Conservation (phyloP, 805 yeast species). For the Starmerella bombicola region DNA sequence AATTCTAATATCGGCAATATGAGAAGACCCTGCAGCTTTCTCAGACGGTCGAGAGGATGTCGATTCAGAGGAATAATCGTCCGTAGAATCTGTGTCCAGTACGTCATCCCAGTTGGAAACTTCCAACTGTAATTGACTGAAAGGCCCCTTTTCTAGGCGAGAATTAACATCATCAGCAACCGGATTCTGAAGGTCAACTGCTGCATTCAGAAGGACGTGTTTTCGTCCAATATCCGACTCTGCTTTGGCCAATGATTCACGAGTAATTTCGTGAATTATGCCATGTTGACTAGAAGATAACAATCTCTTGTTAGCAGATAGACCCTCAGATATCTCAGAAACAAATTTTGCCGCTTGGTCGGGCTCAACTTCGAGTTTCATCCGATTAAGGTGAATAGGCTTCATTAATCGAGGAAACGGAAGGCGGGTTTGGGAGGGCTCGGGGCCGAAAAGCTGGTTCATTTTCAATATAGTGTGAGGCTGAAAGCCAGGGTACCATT, state of each 20-base stretch:
- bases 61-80: conserved; percentile 35
- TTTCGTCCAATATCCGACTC: conserved; percentile 10
- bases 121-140: conserved; percentile 16
- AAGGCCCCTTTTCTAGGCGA: neutral
- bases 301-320: neutral
- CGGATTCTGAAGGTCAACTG: neutral
- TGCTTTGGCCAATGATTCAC: neutral
- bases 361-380: conserved; percentile 47
- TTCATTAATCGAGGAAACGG: conserved; percentile 34
- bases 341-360: conserved; percentile 47
- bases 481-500: conserved; percentile 52
- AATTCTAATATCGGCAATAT: conserved; percentile 15
- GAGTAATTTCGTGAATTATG: too few species aligned
- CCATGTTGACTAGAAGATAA: neutral
- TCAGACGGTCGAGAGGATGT: conserved; percentile 1
- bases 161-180: neutral
- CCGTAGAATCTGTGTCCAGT: conserved; percentile 37
- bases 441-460: conserved; percentile 54
- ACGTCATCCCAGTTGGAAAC: conserved; percentile 28
- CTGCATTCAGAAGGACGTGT: neutral
- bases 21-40: neutral
- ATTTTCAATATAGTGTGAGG: conserved; percentile 45
- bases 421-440: conserved; percentile 42
- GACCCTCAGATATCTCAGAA: neutral
- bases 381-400: conserved; percentile 40